phyloP scores from a whole-genome alignment of 306 rosid species.

The Rubus idaeus region DNA sequence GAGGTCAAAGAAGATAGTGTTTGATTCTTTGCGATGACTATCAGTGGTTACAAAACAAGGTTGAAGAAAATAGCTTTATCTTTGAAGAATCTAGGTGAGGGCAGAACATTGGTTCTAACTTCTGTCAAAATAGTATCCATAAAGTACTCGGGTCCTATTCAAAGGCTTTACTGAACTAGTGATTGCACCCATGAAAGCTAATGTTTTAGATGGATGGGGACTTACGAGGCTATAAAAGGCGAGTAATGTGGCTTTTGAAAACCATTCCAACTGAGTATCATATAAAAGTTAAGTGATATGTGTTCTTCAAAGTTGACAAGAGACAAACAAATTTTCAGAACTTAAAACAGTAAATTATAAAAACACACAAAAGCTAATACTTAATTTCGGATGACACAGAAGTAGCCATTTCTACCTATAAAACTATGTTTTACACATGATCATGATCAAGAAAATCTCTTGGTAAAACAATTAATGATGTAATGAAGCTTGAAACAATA shows the following conservation, averaged over 20 bases:
- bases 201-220: neutral
- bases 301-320: neutral
- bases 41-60: neutral
- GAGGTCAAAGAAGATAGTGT: neutral
- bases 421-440: neutral
- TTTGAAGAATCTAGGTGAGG: neutral
- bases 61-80: neutral
- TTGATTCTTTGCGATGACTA: neutral
- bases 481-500: constrained; percentile 1
- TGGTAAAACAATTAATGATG: too few species aligned
- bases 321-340: neutral
- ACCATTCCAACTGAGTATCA: neutral
- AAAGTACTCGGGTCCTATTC: neutral
- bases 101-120: neutral
- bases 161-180: neutral
- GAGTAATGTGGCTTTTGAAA: neutral
- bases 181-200: neutral
- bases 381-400: neutral
- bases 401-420: neutral
- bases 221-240: neutral
- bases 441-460: neutral
- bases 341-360: neutral
- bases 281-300: neutral
- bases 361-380: neutral
- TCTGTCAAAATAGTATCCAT: neutral